Percentiles rank a stretch among this genome's conserved stretches.
Conservation (phyloP, 352 stramenopile species). For the Globisporangium uncinulatum region DNA sequence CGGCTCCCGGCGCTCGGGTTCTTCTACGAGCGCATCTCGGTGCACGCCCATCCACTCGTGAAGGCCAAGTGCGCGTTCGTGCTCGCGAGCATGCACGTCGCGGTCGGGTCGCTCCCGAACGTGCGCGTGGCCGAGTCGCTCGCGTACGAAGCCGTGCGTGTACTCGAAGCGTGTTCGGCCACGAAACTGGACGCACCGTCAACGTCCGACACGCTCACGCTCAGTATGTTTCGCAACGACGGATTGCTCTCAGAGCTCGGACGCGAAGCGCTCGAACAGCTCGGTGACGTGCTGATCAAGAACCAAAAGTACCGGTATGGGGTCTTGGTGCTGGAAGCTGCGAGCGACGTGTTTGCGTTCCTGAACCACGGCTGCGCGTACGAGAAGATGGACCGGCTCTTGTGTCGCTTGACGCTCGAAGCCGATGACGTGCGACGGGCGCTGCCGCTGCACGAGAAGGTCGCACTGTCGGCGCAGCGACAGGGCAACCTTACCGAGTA, state of each 20-base stretch:
- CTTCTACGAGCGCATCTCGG: slow-evolving; percentile 55
- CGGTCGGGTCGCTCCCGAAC: slow-evolving; percentile 36
- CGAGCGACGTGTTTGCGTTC: slow-evolving; percentile 47
- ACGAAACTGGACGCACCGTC: slow-evolving; percentile 14
- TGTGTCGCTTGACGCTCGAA: slow-evolving; percentile 70
- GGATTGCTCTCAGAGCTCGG: slow-evolving; percentile 66
- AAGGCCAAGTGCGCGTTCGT: slow-evolving; percentile 73
- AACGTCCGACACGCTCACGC: slow-evolving; percentile 14
- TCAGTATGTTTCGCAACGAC: slow-evolving; percentile 75
- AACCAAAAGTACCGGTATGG: slow-evolving; percentile 86
- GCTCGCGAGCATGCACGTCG: slow-evolving; percentile 51
- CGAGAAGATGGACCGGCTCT: slow-evolving; percentile 65
- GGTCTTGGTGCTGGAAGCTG: slow-evolving; percentile 76
- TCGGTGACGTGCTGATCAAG: slow-evolving; percentile 78
- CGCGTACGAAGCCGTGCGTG: slow-evolving; percentile 66
- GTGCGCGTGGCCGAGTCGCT: slow-evolving; percentile 58
- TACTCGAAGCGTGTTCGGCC: slow-evolving; percentile 53
- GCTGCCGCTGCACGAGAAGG: slow-evolving; percentile 74
- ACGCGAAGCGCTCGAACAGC: slow-evolving; percentile 56
- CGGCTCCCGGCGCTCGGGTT: slow-evolving; percentile 39
- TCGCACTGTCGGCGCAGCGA: slow-evolving; percentile 51
- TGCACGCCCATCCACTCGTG: slow-evolving; percentile 40
- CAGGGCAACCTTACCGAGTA: slow-evolving; percentile 85
- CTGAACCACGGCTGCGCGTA: slow-evolving; percentile 70
- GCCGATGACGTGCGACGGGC: slow-evolving; percentile 73